A percentile compares a stretch with the other conserved stretches of the same genome.
These are phyloP conservation scores for Diaporthe vaccinii DNA, from an alignment of 2,329 filamentous ascomycete genomes.

Conservation along the genomic window DNA sequence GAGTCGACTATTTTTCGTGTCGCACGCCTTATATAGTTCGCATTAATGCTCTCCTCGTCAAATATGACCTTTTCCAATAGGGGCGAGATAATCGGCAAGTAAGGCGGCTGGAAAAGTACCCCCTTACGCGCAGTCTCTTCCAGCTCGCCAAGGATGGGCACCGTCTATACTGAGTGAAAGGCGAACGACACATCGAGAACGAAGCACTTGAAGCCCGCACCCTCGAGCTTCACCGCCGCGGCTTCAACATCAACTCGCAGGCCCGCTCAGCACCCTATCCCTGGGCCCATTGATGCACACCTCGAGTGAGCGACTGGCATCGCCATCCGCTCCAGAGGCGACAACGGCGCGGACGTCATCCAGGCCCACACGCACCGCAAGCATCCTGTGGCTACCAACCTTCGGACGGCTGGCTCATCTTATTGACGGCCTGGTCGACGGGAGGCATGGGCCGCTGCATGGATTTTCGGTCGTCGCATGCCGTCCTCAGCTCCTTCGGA, in stretches of 20 bases:
- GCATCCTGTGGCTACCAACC: conserved; percentile 51
- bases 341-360: conserved; percentile 45
- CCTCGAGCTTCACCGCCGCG: conserved; percentile 1
- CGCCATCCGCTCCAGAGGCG: not conserved
- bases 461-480: no score
- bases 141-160: conserved; percentile 62
- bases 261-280: conserved; percentile 73
- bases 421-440: no score
- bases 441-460: no score
- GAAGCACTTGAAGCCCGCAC: conserved; percentile 48
- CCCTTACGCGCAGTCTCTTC: conserved; percentile 51
- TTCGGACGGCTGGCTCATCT: no score
- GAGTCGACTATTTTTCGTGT: conserved; percentile 76
- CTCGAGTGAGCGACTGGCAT: conserved; percentile 47
- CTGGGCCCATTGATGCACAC: conserved; percentile 74
- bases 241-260: conserved; percentile 58
- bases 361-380: conserved; percentile 49
- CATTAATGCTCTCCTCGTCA: not conserved
- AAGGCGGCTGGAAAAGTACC: not conserved
- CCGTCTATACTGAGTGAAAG: conserved; percentile 55
- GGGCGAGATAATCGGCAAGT: conserved; percentile 10
- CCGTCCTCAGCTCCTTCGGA: no score
- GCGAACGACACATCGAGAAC: conserved; percentile 53
- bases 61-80: conserved; percentile 9
- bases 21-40: not conserved